Evolutionary conservation across 2,329 filamentous ascomycete species (phyloP).

Genomic region (Verticillium nonalfalfae): DNA sequence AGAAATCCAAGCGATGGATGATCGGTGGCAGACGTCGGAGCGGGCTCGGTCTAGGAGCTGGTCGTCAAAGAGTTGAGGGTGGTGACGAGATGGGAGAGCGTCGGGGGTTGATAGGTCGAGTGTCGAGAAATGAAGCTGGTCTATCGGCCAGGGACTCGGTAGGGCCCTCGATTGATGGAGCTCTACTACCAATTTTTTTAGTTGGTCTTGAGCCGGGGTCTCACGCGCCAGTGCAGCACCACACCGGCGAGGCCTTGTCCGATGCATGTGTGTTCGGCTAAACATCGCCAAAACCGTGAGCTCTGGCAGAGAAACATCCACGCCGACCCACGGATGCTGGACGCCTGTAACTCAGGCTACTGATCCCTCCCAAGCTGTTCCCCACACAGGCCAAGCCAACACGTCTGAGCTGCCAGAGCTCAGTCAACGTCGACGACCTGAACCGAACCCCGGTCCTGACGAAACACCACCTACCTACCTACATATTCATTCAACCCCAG

Average conservation of each 20-base stretch:
- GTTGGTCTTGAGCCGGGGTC: slow-evolving; percentile 1
- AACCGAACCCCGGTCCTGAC: background rate
- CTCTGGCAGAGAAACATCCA: background rate
- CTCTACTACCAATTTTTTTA: slow-evolving; percentile 15
- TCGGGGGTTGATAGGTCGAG: slow-evolving; percentile 6
- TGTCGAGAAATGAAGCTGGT: slow-evolving; percentile 4
- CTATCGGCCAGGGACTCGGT: background rate
- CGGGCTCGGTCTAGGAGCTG: slow-evolving; percentile 1
- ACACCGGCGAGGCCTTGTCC: background rate
- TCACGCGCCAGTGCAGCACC: background rate
- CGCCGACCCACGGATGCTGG: background rate
- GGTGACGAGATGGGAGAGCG: slow-evolving; percentile 1
- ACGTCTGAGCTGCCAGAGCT: background rate
- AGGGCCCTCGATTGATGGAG: slow-evolving; percentile 4
- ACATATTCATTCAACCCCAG: background rate
- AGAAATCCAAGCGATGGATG: background rate
- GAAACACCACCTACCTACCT: background rate
- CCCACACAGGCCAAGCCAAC: background rate
- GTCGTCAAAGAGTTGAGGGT: background rate
- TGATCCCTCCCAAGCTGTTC: background rate
- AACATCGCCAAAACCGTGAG: background rate
- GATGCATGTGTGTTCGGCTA: background rate
- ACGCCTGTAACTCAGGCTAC: no score
- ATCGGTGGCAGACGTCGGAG: background rate
- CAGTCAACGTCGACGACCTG: background rate